Conservation (phyloP, 2,329 filamentous ascomycete species). For the Ophiostoma fasciatum region DNA sequence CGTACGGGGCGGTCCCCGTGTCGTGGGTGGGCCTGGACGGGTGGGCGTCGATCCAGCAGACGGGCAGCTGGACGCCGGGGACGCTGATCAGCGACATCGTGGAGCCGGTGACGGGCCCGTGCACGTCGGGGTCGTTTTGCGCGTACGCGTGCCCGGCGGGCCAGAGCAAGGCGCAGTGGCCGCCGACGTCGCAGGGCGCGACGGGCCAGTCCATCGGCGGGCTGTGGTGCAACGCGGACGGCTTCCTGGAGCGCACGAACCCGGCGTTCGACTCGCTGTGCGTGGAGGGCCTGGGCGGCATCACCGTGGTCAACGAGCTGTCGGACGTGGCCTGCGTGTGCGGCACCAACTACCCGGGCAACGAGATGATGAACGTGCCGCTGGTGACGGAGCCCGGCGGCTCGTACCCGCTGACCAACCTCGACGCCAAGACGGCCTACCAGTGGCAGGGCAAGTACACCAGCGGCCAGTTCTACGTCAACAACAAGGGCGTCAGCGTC, state of each 20-base stretch:
- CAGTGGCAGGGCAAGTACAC: constrained; percentile 59
- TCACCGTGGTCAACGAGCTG: constrained; percentile 65
- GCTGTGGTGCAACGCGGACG: constrained; percentile 57
- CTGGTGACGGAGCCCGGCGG: constrained; percentile 46
- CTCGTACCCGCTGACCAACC: constrained; percentile 55
- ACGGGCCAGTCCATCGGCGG: constrained; percentile 81
- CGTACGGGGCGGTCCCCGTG: constrained; percentile 64
- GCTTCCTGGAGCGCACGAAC: constrained; percentile 68
- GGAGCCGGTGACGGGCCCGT: constrained; percentile 46
- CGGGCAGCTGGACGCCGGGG: constrained; percentile 30
- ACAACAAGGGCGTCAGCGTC: constrained; percentile 56
- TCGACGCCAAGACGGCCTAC: constrained; percentile 59
- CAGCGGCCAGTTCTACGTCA: constrained; percentile 94
- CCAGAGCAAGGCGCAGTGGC: constrained; percentile 89
- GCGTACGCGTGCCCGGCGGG: constrained; percentile 87
- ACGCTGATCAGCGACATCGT: constrained; percentile 50
- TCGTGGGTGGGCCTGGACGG: constrained; percentile 55
- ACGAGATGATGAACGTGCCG: constrained; percentile 75
- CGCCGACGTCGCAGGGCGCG: constrained; percentile 52
- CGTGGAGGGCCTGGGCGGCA: constrained; percentile 51
- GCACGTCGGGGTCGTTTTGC: constrained; percentile 56
- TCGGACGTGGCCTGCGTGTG: constrained; percentile 55
- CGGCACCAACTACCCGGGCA: constrained; percentile 93
- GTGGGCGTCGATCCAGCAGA: constrained; percentile 66
- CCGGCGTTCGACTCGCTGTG: constrained; percentile 55